A percentile compares a stretch with the other conserved stretches of the same genome.
Evolutionary conservation across 805 yeast species (phyloP).

Genomic region (Starmerella scarabaei): DNA sequence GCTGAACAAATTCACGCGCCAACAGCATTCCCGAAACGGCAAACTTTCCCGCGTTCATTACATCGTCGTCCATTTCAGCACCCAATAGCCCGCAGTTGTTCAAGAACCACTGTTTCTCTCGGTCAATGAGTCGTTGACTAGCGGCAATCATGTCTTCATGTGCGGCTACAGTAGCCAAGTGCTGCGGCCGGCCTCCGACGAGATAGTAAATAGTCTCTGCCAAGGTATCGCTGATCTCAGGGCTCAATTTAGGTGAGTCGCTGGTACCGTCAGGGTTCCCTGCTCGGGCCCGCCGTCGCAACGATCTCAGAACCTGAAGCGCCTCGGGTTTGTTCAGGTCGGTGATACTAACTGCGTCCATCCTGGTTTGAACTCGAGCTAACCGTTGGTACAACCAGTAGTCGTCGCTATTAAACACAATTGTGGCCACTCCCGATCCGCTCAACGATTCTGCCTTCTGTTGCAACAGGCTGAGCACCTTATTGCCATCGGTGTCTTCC

Average conservation of each 20-base stretch:
- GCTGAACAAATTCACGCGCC: constrained; percentile 56
- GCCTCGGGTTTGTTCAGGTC: constrained; percentile 45
- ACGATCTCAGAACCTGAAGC: constrained; percentile 37
- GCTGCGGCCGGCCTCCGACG: constrained; percentile 79
- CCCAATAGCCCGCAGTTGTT: constrained; percentile 74
- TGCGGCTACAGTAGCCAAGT: constrained; percentile 46
- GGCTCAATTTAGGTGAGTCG: constrained; percentile 25
- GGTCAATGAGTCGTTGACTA: constrained; percentile 57
- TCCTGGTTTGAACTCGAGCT: constrained; percentile 55
- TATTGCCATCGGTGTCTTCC: constrained; percentile 60
- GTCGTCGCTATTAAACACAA: constrained; percentile 69
- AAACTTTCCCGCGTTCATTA: constrained; percentile 71
- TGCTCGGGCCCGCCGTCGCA: constrained; percentile 29
- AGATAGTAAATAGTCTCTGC: constrained; percentile 50
- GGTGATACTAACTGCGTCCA: constrained; percentile 57
- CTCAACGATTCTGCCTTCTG: constrained; percentile 71
- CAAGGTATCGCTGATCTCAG: constrained; percentile 28
- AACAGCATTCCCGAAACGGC: constrained; percentile 60
- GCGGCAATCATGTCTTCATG: constrained; percentile 34
- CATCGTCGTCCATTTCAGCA: constrained; percentile 74
- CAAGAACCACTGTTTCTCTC: constrained; percentile 75
- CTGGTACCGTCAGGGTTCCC: background rate
- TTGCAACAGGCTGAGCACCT: constrained; percentile 59
- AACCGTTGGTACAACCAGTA: constrained; percentile 77
- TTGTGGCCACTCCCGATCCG: constrained; percentile 57